Percentiles rank a stretch among this genome's conserved stretches.
These are phyloP conservation scores for Starmerella etchellsii DNA, from an alignment of 805 yeast genomes.

Conservation along the genomic window DNA sequence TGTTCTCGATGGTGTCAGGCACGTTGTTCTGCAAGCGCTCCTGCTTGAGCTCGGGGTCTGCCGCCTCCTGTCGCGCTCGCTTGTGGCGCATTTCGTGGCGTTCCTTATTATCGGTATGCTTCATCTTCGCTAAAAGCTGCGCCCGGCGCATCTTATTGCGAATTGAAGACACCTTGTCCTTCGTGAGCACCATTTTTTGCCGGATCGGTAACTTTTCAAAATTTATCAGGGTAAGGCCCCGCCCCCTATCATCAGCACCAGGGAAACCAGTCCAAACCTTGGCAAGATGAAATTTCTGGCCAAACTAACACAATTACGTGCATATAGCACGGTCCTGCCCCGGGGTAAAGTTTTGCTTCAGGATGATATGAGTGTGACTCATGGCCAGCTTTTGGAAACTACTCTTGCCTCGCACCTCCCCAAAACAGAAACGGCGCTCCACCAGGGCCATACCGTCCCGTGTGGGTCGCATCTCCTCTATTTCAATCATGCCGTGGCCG, in stretches of 20 bases:
- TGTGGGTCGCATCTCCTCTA: slow-evolving; percentile 55
- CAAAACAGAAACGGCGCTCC: slow-evolving; percentile 2
- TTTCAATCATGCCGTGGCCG: slow-evolving; percentile 47
- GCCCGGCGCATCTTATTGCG: slow-evolving; percentile 73
- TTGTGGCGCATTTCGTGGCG: slow-evolving; percentile 67
- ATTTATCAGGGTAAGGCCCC: too few species aligned
- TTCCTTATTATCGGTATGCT: slow-evolving; percentile 60
- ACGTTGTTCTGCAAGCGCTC: slow-evolving; percentile 67
- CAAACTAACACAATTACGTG: neutral
- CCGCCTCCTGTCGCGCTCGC: slow-evolving; percentile 76
- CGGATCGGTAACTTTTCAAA: neutral
- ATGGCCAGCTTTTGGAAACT: slow-evolving; percentile 23
- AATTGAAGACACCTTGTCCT: slow-evolving; percentile 31
- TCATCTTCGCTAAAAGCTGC: slow-evolving; percentile 57
- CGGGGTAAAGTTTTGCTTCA: slow-evolving; percentile 1
- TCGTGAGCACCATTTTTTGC: slow-evolving; percentile 18
- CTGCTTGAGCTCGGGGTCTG: slow-evolving; percentile 67
- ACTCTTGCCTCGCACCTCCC: slow-evolving; percentile 24
- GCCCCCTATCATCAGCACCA: too few species aligned
- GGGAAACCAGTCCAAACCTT: too few species aligned
- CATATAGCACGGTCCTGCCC: neutral
- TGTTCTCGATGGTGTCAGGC: slow-evolving; percentile 71
- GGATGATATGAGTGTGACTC: slow-evolving; percentile 25
- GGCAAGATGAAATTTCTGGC: neutral
- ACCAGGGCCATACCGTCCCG: slow-evolving; percentile 19